phyloP scores from a whole-genome alignment of 2,329 filamentous ascomycete genomes.

The Coleophoma eucalyptorum region DNA sequence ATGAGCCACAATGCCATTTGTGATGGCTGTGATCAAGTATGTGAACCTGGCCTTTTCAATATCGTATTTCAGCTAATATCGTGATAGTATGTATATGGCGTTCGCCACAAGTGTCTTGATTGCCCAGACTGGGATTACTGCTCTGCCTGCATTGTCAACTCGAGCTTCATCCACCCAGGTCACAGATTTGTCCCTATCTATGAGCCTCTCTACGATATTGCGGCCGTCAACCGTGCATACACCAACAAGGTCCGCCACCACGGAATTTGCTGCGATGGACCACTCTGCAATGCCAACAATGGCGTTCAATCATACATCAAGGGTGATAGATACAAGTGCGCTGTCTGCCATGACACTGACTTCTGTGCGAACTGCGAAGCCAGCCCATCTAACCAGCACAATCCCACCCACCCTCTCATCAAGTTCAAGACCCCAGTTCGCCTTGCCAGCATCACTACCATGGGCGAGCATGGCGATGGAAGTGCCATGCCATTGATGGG shows the following conservation, averaged over 20 bases:
- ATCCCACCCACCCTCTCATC: conserved; percentile 93
- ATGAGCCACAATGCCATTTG: conserved; percentile 84
- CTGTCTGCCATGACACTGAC: conserved; percentile 90
- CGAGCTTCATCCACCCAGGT: conserved; percentile 66
- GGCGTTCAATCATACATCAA: conserved; percentile 67
- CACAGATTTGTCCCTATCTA: conserved; percentile 92
- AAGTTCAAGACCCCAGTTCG: conserved; percentile 94
- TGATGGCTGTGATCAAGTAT: conserved; percentile 80
- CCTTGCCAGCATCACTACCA: conserved; percentile 81
- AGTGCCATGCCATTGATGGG: conserved; percentile 67
- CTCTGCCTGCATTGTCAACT: conserved; percentile 65
- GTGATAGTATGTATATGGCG: conserved; percentile 67
- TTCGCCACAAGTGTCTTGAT: conserved; percentile 94
- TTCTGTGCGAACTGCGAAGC: conserved; percentile 96
- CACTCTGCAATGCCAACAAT: conserved; percentile 66
- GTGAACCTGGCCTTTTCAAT: not conserved
- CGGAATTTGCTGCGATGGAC: conserved; percentile 93
- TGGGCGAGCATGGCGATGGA: conserved; percentile 70
- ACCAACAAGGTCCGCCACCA: conserved; percentile 55
- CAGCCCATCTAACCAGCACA: conserved; percentile 78
- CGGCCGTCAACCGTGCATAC: conserved; percentile 37
- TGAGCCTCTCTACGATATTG: conserved; percentile 52
- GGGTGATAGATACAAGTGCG: conserved; percentile 93
- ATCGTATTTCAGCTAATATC: not conserved
- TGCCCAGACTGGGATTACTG: conserved; percentile 99